phyloP scores from a whole-genome alignment of 2,329 filamentous ascomycete genomes.

The Microdochium paspali region DNA sequence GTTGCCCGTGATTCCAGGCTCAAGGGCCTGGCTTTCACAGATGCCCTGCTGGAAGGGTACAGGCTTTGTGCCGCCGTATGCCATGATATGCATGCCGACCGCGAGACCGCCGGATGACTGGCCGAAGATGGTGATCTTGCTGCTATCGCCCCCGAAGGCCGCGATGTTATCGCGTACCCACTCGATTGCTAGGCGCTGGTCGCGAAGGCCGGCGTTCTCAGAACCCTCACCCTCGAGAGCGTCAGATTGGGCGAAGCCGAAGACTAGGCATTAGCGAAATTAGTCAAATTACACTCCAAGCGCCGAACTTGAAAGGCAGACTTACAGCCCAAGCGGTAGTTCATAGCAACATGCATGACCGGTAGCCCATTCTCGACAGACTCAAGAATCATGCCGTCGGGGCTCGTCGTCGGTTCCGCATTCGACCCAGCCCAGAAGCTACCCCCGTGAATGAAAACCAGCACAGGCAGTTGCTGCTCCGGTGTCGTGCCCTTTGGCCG shows the following conservation, averaged over 20 bases:
- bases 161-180: conserved; percentile 37
- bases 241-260: conserved; percentile 18
- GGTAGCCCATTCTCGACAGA: conserved; percentile 30
- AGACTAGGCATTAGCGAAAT: conserved; percentile 7
- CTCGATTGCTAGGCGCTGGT: conserved; percentile 32
- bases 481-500: conserved; percentile 17
- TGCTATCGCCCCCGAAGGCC: conserved; percentile 31
- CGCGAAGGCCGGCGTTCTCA: conserved; percentile 35
- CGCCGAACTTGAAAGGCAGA: too few relatives aligned
- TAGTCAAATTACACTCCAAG: too few relatives aligned
- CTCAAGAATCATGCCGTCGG: conserved; percentile 34
- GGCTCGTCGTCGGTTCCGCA: conserved; percentile 22
- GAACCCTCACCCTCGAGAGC: conserved; percentile 18
- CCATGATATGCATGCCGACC: conserved; percentile 36
- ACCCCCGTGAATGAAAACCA: conserved; percentile 25
- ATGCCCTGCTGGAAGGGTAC: conserved; percentile 35
- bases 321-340: conserved; percentile 21
- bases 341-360: conserved; percentile 23
- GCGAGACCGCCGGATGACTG: conserved; percentile 23
- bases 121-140: conserved; percentile 33
- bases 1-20: conserved; percentile 38
- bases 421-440: conserved; percentile 21
- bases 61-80: conserved; percentile 31
- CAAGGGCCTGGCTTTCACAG: conserved; percentile 36
- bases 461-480: conserved; percentile 20